phyloP scores from a whole-genome alignment of 164 flowering plant genomes.

The Cinnamomum micranthum region DNA sequence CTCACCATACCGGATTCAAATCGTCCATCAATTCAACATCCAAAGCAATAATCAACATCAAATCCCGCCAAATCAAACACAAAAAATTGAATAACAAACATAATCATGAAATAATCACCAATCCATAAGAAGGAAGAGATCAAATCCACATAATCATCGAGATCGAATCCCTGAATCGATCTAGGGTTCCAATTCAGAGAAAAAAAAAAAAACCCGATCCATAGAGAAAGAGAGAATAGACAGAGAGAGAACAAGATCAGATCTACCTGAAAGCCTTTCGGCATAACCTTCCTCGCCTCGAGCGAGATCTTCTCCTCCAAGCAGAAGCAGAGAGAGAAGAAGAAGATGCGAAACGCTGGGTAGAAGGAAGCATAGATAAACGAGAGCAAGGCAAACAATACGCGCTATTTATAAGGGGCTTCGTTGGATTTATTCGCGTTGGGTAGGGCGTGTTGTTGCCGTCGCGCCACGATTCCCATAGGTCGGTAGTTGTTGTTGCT shows the following conservation, averaged over 20 bases:
- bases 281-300: conserved; percentile 5
- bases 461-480: no score
- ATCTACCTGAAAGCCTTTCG: conserved; percentile 1
- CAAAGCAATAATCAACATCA: not conserved
- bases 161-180: not conserved
- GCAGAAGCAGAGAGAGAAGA: not conserved
- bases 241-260: not conserved
- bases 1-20: not conserved
- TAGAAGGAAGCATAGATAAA: no score
- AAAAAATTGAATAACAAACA: not conserved
- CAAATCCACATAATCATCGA: not conserved
- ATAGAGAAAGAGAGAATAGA: not conserved
- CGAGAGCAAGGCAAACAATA: no score
- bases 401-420: no score
- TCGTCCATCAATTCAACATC: not conserved
- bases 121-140: not conserved
- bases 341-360: no score
- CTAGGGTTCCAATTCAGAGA: not conserved
- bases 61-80: not conserved
- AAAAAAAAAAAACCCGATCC: not conserved
- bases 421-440: no score
- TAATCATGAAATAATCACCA: not conserved
- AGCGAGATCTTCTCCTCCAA: not conserved
- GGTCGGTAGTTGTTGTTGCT: no score
- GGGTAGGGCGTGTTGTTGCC: no score